These are phyloP conservation scores for Colletotrichum spinosum DNA, from an alignment of 2,329 filamentous ascomycete genomes.

Conservation along the genomic window DNA sequence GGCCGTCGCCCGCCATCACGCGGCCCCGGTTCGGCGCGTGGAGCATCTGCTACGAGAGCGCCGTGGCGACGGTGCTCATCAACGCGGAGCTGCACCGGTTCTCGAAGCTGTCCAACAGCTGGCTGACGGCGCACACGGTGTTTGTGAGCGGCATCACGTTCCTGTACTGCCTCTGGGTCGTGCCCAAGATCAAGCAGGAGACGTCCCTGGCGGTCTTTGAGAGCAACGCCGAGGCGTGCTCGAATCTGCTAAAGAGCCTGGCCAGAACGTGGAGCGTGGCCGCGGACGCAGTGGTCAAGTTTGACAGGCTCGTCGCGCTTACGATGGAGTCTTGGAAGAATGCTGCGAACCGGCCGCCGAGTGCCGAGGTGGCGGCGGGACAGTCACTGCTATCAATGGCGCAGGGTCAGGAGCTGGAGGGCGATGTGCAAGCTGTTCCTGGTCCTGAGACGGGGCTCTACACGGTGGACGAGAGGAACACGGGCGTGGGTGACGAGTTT, in stretches of 20 bases:
- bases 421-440: neutral
- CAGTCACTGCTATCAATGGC: slow-evolving; percentile 12
- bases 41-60: slow-evolving; percentile 39
- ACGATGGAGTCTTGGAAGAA: slow-evolving; percentile 5
- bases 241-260: slow-evolving; percentile 39
- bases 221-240: slow-evolving; percentile 38
- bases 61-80: slow-evolving; percentile 44
- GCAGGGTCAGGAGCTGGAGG: slow-evolving; percentile 5
- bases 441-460: neutral
- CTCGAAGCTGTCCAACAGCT: slow-evolving; percentile 44
- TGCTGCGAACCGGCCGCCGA: neutral
- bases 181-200: neutral
- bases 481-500: neutral
- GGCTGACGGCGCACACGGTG: slow-evolving; percentile 46
- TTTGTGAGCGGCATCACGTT: slow-evolving; percentile 40
- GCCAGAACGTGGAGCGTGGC: slow-evolving; percentile 46
- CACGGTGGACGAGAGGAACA: neutral
- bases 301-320: slow-evolving; percentile 33
- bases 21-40: no score
- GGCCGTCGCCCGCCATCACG: no score
- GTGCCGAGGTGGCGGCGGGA: slow-evolving; percentile 4
- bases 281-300: slow-evolving; percentile 50
- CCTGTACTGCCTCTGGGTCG: neutral
- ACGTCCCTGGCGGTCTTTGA: slow-evolving; percentile 1
- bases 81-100: slow-evolving; percentile 44